phyloP scores from a whole-genome alignment of 441 rosid genomes.

The Adansonia grandidieri region DNA sequence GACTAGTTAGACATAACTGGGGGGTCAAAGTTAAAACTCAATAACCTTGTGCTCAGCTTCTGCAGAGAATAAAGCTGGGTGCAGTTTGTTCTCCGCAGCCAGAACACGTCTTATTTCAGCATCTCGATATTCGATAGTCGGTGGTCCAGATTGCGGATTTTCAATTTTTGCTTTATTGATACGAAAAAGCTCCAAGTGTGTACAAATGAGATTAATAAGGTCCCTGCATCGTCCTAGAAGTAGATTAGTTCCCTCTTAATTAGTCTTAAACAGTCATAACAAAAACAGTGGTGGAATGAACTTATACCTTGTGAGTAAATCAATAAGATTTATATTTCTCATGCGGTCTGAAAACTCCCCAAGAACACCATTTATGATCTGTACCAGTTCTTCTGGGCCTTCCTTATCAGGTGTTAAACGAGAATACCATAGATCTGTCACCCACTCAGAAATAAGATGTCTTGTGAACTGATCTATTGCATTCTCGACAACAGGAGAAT shows the following conservation, averaged over 20 bases:
- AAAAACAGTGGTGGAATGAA: constrained; percentile 27
- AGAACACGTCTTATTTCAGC: constrained; percentile 64
- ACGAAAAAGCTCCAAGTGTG: constrained; percentile 88
- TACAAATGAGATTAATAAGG: constrained; percentile 70
- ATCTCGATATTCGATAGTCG: constrained; percentile 69
- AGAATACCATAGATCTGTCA: constrained; percentile 91
- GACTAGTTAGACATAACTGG: constrained; percentile 8
- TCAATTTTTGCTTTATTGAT: constrained; percentile 73
- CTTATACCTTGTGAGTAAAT: constrained; percentile 80
- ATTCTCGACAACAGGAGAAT: constrained; percentile 87
- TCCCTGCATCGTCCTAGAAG: constrained; percentile 72
- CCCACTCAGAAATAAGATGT: constrained; percentile 92
- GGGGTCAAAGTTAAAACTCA: constrained; percentile 24
- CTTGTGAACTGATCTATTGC: constrained; percentile 86
- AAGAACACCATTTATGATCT: constrained; percentile 70
- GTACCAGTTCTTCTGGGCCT: constrained; percentile 91
- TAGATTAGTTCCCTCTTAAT: constrained; percentile 42
- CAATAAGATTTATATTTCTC: constrained; percentile 82
- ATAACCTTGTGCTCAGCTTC: constrained; percentile 96
- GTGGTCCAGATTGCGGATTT: constrained; percentile 47
- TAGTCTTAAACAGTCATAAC: constrained; percentile 9
- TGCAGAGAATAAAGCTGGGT: constrained; percentile 92
- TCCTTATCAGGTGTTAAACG: constrained; percentile 85
- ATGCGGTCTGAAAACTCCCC: constrained; percentile 85
- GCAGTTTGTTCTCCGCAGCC: constrained; percentile 83